Evolutionary conservation across 345 rosid species (phyloP).

Genomic region (Eucalyptus dawsonii): DNA sequence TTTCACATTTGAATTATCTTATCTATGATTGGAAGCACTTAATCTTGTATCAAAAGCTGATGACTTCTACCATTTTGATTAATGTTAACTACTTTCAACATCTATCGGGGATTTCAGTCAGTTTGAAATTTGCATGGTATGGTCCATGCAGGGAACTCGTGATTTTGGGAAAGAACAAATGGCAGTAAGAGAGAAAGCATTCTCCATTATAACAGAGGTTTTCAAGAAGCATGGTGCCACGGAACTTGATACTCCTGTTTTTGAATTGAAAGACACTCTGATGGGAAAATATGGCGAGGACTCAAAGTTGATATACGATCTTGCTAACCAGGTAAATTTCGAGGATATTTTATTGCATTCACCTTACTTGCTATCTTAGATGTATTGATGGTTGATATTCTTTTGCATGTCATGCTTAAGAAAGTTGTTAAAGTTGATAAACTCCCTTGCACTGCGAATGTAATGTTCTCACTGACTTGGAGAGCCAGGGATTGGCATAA

Average conservation of each 20-base stretch:
- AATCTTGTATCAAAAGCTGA: not conserved
- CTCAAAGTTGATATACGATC: constrained; percentile 83
- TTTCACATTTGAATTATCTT: too few species aligned
- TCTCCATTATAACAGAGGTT: constrained; percentile 56
- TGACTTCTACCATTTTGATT: not conserved
- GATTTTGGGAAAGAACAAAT: constrained; percentile 87
- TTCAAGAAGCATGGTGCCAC: constrained; percentile 91
- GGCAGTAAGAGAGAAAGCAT: constrained; percentile 70
- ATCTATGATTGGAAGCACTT: not conserved
- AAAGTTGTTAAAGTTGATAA: not conserved
- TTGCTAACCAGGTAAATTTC: constrained; percentile 76
- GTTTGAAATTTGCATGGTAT: not conserved
- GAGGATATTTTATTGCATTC: not conserved
- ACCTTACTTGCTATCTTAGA: not conserved
- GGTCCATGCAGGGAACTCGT: constrained; percentile 57
- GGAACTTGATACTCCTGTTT: constrained; percentile 89
- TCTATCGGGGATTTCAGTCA: not conserved
- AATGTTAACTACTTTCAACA: not conserved
- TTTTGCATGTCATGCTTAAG: not conserved
- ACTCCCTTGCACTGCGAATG: not conserved
- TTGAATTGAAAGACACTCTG: constrained; percentile 87
- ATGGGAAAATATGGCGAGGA: constrained; percentile 96
- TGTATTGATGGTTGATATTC: not conserved
- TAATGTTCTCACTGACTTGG: not conserved
- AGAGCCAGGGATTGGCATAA: not conserved